Base-by-base conservation (phyloP, 352 stramenopile species). In the Phytophthora meadii region DNA sequence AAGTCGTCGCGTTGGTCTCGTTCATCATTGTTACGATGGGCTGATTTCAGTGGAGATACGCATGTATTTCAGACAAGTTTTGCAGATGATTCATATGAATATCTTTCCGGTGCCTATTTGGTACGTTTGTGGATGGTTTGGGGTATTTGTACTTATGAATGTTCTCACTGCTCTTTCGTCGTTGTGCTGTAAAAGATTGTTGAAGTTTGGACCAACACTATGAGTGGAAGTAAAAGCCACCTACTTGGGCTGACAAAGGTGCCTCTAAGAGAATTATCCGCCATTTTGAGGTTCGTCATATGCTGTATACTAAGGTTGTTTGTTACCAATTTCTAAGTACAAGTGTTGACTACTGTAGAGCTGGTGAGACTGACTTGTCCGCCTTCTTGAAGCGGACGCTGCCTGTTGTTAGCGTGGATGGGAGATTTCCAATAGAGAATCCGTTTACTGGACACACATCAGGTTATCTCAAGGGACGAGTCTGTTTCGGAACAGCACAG, bases 401-500 rank as follows among this genome's bases (percentile, higher is more conserved):
- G 6, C 75, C 75, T 19, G 68, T 67, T 60, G 46, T 77, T 37
- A 70, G 72, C 8, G 55, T 79, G 11, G 72, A 87, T 53, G 58
- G 40, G 7, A 27, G 2, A n/a, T 66, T 82, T 24, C 61, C 69
- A 12, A 68, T 91, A 36, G 54, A 79, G 1, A 74, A 91, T 59
- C 76, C 69, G 2, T 80, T 91, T 19, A 73, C 66, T 4, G 79
- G 79, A 0, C 28, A 57, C n/a, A 25, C 42, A 0, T 57, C 52
- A n/a, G 82, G 82, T 2, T 53, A 64, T 27, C 40, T 91, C 10
- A 72, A 69, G 14, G 53, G 65, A 46, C 61, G 72, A 27, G 37
- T 83, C 27, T 76, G 69, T 11, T 41, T 87, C 14, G 82, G 82
- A 2, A 88, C 82, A 28, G 70, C 74, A 25, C 78, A 91, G 22